Base-by-base conservation (phyloP, 2,329 filamentous ascomycete species). In the Fusarium cicatricum region DNA sequence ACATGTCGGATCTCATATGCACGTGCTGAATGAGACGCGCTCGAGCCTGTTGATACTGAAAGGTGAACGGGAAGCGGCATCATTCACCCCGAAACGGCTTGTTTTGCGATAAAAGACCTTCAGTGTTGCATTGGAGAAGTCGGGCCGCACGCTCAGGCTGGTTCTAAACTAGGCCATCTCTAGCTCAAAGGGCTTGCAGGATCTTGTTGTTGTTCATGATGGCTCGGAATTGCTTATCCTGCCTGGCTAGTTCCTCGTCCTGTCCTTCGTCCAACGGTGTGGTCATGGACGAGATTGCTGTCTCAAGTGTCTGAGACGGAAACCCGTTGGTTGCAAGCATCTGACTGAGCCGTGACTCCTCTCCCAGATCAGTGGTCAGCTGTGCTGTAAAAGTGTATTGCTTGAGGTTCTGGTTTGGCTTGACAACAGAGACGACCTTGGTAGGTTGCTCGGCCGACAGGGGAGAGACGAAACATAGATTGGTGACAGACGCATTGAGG, bases 401-500 rank as follows among this genome's bases (percentile, higher is more conserved):
- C 33, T 84, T 80, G 57, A 84, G 82, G 43, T 82, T 86, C 56
- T 89, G 82, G 58, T 86, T 87, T n/a, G 94, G 94, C 77, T 97
- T 97, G 56, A 94, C 82, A 19, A 97, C 82, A 1, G 82, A 83
- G 17, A 84, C 75, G 14, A 83, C 79, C 63, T 85, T 82, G 15
- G 81, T 82, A 60, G 70, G 67, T 60, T 68, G 67, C 9, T 65
- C 52, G 16, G 65, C 58, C 75, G 72, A 66, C 80, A 80, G 55
- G 77, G 90, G 86, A 10, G 86, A 82, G 23, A 91, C 78, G 74
- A 95, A 90, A n/a, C 81, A 72, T 19, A 98, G 70, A 65, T 96
- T 97, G 11, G 91, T 95, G 29, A 97, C 87, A 15, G 92, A 87
- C 4, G 91, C 90, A 48, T 92, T 92, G 52, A 96, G 82, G 54